Evolutionary conservation across 306 rosid species (phyloP), one percentile per base, ranked within the genome.

Genomic region (Ochetophila trinervis): DNA sequence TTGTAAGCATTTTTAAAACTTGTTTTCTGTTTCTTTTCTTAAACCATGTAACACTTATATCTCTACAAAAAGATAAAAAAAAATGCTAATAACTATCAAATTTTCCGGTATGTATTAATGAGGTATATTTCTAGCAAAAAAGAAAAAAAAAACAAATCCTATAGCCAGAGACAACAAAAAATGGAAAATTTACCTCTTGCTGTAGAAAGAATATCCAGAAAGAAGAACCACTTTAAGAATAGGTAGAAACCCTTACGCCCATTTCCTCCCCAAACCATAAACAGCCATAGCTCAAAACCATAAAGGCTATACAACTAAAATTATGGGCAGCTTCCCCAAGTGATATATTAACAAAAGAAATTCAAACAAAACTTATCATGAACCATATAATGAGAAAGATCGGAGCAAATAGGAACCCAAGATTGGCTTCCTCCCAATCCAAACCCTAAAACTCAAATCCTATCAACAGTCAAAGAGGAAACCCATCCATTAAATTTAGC

Each of bases 361-460:
- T 37, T 21, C 9, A 37, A 59, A 60, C 19, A 56, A 59, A 68
- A 12, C 6, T 49, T n/a, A 56, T 12, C 14, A 6, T 48, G 66
- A 34, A 17, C 10, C 44, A 44, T 45, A 50, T 9, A 67, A 59
- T 58, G 14, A 48, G 57, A 2, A 53, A 40, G 54, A 58, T 16
- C 59, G 79, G 53, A 76, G 76, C 70, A 83, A 82, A 80, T 72
- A 72, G 10, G 80, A 73, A 76, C 85, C 70, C 71, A 75, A 75
- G 17, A 65, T 69, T 73, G 80, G 86, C 75, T 77, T 77, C 71
- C 83, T 68, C 81, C 81, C 64, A 77, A 72, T 66, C 63, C 82
- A 48, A 72, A 72, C 44, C 59, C 32, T 30, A 63, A 20, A 78
- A 78, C 53, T 63, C 69, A 34, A 36, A 53, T 69, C 66, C 71